Base-by-base conservation (phyloP, 805 yeast genomes). In the Teunomyces gatunensis region DNA sequence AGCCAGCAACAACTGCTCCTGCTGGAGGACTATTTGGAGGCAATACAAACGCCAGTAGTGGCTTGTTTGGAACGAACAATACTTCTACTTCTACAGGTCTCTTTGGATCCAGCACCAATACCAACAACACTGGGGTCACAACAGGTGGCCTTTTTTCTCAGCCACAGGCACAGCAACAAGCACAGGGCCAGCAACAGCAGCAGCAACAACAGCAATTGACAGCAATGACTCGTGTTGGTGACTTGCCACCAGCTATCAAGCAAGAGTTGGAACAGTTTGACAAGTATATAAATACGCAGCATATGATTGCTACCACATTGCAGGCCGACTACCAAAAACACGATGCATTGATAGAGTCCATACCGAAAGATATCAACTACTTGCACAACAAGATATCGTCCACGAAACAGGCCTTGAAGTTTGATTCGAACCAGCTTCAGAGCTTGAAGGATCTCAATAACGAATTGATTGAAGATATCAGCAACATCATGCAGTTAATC, bases 141-240 rank as follows among this genome's bases (percentile, higher is more conserved):
- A 27, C 28, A 11, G 50, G 49, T n/a, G 50, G 50, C 13, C 42
- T 48, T 15, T 40, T 41, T 25, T 28, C 45, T 32, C 36, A 44
- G 25, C 48, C 36, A 13, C 54, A 49, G 20, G 34, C 34, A 6
- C 34, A 32, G 25, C 48, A 40, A 17, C 54, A 49, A 25, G 34
- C 34, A 30, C 34, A 30, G 34, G 10, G 7, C 7, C 34, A 68
- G 42, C 74, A 73, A 39, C 69, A 68, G 37, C 75, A 73, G 21
- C 65, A 67, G 7, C 82, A 71, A 48, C 61, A 70, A 45, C 74
- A 77, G 4, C 79, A 71, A 43, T 70, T 87, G 39, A 84, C 86
- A 9, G 82, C 90, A 11, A 80, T 87, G 83, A 84, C 92, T 0
- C 77, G 86, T 43, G 86, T 87, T 7, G 81, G 82, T 6, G 92